Percentiles rank a stretch among this genome's conserved stretches.
These are phyloP conservation scores for Clarireedia sp. DNA, from an alignment of 2,329 filamentous ascomycete species.

Conservation along the genomic window DNA sequence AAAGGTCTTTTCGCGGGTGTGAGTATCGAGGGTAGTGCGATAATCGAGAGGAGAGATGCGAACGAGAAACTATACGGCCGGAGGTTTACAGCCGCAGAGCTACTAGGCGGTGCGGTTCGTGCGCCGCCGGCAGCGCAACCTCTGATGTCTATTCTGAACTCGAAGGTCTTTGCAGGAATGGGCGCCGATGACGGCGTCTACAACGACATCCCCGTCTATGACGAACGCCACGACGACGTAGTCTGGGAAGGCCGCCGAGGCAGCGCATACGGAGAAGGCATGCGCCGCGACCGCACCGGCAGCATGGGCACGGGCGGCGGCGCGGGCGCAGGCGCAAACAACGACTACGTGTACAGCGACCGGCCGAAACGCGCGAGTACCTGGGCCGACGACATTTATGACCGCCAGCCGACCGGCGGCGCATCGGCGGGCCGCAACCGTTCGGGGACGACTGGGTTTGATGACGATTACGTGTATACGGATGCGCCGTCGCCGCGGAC, in stretches of 20 bases:
- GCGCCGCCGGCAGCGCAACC: conserved; percentile 77
- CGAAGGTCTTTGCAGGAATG: conserved; percentile 70
- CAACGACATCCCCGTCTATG: conserved; percentile 88
- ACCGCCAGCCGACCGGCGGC: conserved; percentile 41
- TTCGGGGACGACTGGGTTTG: conserved; percentile 34
- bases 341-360: conserved; percentile 44
- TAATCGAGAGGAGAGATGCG: conserved; percentile 91
- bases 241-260: conserved; percentile 75
- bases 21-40: conserved; percentile 82
- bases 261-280: conserved; percentile 61
- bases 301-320: conserved; percentile 26
- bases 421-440: conserved; percentile 32
- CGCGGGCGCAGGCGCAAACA: conserved; percentile 33
- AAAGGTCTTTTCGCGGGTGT: conserved; percentile 96
- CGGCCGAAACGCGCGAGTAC: conserved; percentile 56
- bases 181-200: conserved; percentile 63
- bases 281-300: conserved; percentile 42
- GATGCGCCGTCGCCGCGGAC: conserved; percentile 38
- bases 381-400: conserved; percentile 71
- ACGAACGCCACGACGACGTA: conserved; percentile 71
- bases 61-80: conserved; percentile 94
- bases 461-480: conserved; percentile 47
- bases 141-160: conserved; percentile 77
- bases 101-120: conserved; percentile 70
- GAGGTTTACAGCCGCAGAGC: conserved; percentile 69